Base-by-base conservation (phyloP, 2,329 filamentous ascomycete species). In the Mycosphaerella arachidis region DNA sequence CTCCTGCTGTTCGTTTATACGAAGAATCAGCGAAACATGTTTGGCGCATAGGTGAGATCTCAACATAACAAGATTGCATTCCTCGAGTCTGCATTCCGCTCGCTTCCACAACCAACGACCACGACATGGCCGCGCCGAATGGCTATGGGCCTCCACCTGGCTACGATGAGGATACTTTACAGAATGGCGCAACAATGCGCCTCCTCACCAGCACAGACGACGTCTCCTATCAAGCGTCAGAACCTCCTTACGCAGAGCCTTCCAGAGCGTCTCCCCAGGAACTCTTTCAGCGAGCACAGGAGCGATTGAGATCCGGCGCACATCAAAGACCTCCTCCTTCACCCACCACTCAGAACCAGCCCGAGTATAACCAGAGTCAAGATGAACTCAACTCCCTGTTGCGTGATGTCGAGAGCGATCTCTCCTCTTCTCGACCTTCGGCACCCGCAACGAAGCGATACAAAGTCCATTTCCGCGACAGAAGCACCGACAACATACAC, bases 151-250 rank as follows among this genome's bases (percentile, higher is more conserved):
- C 70, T 18, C 78, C 78, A 52, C 78, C 79, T 62, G 72, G 75
- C 66, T 81, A 81, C 66, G 75, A 77, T 62, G 76, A 80, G 48
- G 66, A 68, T 29, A 68, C 71, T 18, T 70, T 72, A 33, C 74
- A 74, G 66, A 72, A 75, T 68, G 76, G 76, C 58, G 74, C 78
- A 57, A 78, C 77, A 50, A 80, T 82, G 79, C 77, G 79, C 60
- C 72, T 81, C 69, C 74, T 82, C 73, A 79, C 78, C 64, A 76
- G 76, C 63, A 72, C 69, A 45, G 77, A 80, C 56, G 76, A 78
- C 52, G 70, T 71, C 65, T 56, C 55, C 43, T 20, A 52, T 52
- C 61, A 53, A 57, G 59, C 62, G 56, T 64, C 64, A 64, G 57
- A 62, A 61, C 58, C 65, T 55, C 52, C 65, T 57, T 60, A 58